Base-by-base conservation (phyloP, 2,329 filamentous ascomycete genomes). In the Epichloe glyceriae region DNA sequence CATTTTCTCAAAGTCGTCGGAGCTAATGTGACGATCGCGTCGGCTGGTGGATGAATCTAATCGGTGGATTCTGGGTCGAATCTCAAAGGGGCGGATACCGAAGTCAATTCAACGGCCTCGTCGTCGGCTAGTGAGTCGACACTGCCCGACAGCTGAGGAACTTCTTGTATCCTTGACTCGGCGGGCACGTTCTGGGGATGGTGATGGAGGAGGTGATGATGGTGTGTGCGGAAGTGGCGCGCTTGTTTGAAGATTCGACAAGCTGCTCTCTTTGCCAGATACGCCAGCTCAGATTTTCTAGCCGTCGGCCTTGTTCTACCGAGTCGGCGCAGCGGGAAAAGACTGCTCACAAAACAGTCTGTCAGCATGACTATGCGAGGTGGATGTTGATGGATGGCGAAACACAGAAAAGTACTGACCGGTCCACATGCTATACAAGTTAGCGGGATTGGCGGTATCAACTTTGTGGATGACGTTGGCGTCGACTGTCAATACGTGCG, bases 201-300 rank as follows among this genome's bases (percentile, higher is more conserved):
- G 73, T 69, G 56, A 72, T 64, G 58, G 66, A 56, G 49, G 61
- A 57, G 34, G 68, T 59, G 8, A 67, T 59, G 14, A 62, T 67
- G 56, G 72, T 66, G 60, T 41, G 17, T 7, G 65, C 58, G 44
- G 60, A 56, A 43, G 66, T 59, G 14, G 68, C 66, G 50, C 75
- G 70, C 60, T 75, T 73, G 58, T 76, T 73, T 53, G 76, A 84
- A 68, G 85, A 90, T 70, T 90, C 95, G 61, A 95, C 88, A 11
- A 69, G 64, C 56, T 68, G 65, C 66, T 97, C 90, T 61, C 89
- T 80, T 61, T 88, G 94, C 91, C 90, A 97, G 54, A 97, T 73
- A 61, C 93, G 78, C 93, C 93, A 97, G 66, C 86, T 94, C 56
- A 98, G 75, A 71, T 98, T 97, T 67, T 97, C 93, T 64, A 96